These are phyloP conservation scores for Fusarium zealandicum DNA, from an alignment of 2,329 filamentous ascomycete genomes.

Conservation along the genomic window DNA sequence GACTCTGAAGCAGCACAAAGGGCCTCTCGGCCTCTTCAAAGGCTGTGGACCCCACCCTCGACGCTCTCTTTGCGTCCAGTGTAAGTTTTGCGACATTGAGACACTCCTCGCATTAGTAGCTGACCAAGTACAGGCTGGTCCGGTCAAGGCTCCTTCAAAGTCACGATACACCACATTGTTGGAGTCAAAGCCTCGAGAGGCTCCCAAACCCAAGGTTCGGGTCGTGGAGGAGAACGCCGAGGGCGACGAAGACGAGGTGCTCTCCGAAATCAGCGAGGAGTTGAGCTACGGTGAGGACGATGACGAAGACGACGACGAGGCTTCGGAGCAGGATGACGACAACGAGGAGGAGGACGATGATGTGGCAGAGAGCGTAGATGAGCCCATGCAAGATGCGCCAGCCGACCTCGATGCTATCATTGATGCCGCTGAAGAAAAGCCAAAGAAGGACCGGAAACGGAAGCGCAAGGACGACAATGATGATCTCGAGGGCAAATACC, in stretches of 20 bases:
- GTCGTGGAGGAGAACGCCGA: conserved; percentile 45
- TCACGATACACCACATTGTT: conserved; percentile 53
- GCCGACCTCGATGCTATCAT: conserved; percentile 49
- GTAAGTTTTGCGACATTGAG: conserved; percentile 57
- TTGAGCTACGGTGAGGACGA: conserved; percentile 46
- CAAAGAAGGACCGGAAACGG: conserved; percentile 63
- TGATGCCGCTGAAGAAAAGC: conserved; percentile 45
- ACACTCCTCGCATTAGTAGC: conserved; percentile 10
- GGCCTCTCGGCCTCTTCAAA: conserved; percentile 56
- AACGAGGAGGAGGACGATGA: conserved; percentile 41
- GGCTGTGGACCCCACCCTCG: conserved; percentile 71
- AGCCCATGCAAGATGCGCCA: conserved; percentile 46
- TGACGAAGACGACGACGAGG: conserved; percentile 39
- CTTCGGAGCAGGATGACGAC: conserved; percentile 38
- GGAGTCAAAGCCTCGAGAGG: conserved; percentile 45
- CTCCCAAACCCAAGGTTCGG: conserved; percentile 30
- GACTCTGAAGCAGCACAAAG: conserved; percentile 45
- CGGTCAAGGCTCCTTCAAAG: conserved; percentile 55
- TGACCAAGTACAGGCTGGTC: conserved; percentile 54
- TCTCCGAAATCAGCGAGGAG: conserved; percentile 46
- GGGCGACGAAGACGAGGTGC: conserved; percentile 45
- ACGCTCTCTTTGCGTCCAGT: conserved; percentile 75
- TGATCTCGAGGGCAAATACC: conserved; percentile 73
- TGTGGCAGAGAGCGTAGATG: conserved; percentile 51
- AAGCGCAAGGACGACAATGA: conserved; percentile 74